phyloP scores from a whole-genome alignment of 2,329 filamentous ascomycete genomes.

The Ophiostoma pallidulum region DNA sequence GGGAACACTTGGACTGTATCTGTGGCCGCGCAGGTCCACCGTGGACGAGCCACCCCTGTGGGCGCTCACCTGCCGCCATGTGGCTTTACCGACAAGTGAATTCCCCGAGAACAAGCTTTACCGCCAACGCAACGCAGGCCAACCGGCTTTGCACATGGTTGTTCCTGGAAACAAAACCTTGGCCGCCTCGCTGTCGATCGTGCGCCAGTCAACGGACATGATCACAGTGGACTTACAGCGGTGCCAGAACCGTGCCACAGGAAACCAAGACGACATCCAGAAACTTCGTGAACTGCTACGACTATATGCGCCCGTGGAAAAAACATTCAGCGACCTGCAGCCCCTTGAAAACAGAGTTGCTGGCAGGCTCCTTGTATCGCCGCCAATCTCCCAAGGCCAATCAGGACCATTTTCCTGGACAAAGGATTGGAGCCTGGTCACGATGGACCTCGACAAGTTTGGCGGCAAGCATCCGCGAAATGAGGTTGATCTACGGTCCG shows the following conservation, averaged over 20 bases:
- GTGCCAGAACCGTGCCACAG: no score
- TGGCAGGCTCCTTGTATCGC: not conserved
- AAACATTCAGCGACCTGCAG: no score
- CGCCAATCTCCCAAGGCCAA: not conserved
- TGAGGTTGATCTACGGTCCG: no score
- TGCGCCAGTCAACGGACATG: no score
- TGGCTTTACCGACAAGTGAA: not conserved
- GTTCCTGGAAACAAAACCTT: not conserved
- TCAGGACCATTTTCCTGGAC: no score
- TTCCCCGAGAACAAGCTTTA: not conserved
- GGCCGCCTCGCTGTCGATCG: no score
- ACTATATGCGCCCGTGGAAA: no score
- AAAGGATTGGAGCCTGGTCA: conserved; percentile 2
- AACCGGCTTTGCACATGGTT: no score
- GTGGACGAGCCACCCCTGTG: not conserved
- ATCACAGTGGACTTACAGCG: not conserved
- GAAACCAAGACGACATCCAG: no score
- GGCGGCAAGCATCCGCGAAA: not conserved
- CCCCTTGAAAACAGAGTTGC: not conserved
- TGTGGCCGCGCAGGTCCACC: conserved; percentile 1
- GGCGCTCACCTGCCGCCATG: conserved; percentile 5
- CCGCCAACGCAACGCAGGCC: no score
- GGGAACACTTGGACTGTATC: conserved; percentile 1
- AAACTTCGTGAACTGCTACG: no score
- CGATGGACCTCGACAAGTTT: not conserved